Evolutionary conservation across 1,139 yeast genomes (phyloP).

Genomic region (Kazachstania sp.): DNA sequence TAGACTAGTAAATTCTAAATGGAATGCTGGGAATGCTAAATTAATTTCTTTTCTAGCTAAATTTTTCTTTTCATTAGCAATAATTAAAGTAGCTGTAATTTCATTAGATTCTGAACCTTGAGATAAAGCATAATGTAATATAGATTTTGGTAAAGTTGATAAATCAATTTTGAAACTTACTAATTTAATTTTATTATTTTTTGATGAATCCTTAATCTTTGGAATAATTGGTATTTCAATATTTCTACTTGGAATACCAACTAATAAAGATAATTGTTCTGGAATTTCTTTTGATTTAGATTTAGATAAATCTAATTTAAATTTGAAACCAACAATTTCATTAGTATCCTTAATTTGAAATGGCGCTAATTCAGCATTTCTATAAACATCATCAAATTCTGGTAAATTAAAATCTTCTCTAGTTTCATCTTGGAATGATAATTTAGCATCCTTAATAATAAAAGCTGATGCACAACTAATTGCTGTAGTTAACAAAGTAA

Average conservation of each 20-base stretch:
- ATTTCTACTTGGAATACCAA: conserved; percentile 17
- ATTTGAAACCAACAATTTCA: conserved; percentile 15
- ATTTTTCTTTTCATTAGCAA: conserved; percentile 8
- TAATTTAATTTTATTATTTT: conserved; percentile 1
- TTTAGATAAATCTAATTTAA: conserved; percentile 11
- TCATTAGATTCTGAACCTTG: conserved; percentile 2
- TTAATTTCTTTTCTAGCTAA: conserved; percentile 3
- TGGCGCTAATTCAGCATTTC: conserved; percentile 7
- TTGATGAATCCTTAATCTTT: conserved; percentile 7
- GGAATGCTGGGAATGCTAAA: conserved; percentile 8
- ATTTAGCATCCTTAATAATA: conserved; percentile 3
- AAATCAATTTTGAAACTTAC: conserved; percentile 9
- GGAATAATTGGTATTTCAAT: conserved; percentile 16
- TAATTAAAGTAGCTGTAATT: conserved; percentile 13
- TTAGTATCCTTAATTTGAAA: conserved; percentile 7
- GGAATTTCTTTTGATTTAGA: conserved; percentile 8
- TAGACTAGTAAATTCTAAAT: conserved; percentile 7
- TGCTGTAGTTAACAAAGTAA: conserved; percentile 1
- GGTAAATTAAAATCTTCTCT: conserved; percentile 6
- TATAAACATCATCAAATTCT: conserved; percentile 3
- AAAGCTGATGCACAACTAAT: conserved; percentile 1
- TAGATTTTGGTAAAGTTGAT: conserved; percentile 8
- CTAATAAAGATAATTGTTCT: conserved; percentile 17
- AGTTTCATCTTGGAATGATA: conserved; percentile 2
- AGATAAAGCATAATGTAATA: conserved; percentile 8